Conservation (phyloP, 2,329 filamentous ascomycete genomes). For the Dactylellina haptotyla region DNA sequence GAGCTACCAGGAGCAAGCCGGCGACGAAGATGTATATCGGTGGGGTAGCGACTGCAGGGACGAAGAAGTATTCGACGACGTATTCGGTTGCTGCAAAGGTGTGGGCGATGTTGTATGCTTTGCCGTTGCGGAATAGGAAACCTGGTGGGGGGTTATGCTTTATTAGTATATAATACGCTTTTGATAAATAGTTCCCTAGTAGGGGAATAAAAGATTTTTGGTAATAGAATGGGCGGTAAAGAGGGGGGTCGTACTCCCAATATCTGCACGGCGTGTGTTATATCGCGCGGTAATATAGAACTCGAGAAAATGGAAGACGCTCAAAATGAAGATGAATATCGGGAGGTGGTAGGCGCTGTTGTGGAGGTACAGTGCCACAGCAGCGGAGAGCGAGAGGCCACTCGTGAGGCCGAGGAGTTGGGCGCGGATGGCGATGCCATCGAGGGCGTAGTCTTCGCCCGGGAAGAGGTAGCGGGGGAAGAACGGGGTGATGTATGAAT, state of each 20-base stretch:
- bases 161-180: neutral
- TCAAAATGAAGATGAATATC: slow-evolving; percentile 74
- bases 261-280: slow-evolving; percentile 78
- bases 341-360: slow-evolving; percentile 21
- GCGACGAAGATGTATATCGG: slow-evolving; percentile 56
- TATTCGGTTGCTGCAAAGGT: slow-evolving; percentile 78
- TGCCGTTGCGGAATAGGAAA: slow-evolving; percentile 86
- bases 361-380: slow-evolving; percentile 10
- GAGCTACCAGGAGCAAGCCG: slow-evolving; percentile 72
- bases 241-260: slow-evolving; percentile 64
- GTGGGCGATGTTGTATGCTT: slow-evolving; percentile 85
- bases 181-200: neutral
- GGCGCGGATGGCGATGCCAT: slow-evolving; percentile 70
- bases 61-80: slow-evolving; percentile 69
- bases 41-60: slow-evolving; percentile 62
- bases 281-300: slow-evolving; percentile 88
- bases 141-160: slow-evolving; percentile 59
- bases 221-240: neutral
- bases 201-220: neutral
- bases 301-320: slow-evolving; percentile 93
- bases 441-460: slow-evolving; percentile 68
- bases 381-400: slow-evolving; percentile 32
- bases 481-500: slow-evolving; percentile 50
- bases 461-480: slow-evolving; percentile 60
- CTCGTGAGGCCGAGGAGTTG: slow-evolving; percentile 64